A percentile compares a stretch with the other conserved stretches of the same genome.
Evolutionary conservation across 345 rosid genomes (phyloP).

Genomic region (Arabidopsis arenosa): DNA sequence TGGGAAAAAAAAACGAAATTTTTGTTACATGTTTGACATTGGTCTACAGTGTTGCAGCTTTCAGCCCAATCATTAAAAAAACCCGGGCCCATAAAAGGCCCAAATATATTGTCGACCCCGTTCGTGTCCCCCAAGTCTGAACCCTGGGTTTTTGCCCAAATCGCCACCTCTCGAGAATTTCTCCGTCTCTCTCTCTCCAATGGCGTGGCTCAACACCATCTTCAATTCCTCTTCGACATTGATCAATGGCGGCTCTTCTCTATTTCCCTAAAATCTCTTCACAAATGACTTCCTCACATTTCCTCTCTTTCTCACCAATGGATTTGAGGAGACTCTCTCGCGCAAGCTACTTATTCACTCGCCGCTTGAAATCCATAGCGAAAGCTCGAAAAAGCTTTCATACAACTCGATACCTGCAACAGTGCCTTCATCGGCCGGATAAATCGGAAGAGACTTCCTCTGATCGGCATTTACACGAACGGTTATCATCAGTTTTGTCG

Average conservation of each 20-base stretch:
- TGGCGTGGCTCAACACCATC: conserved; percentile 51
- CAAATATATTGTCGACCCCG: not conserved
- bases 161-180: conserved; percentile 38
- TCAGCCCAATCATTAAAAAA: not conserved
- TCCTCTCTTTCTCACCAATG: conserved; percentile 47
- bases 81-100: not conserved
- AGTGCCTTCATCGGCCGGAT: conserved; percentile 22
- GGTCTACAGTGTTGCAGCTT: not conserved
- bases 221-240: conserved; percentile 30
- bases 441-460: conserved; percentile 37
- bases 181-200: conserved; percentile 18
- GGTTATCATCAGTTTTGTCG: conserved; percentile 60
- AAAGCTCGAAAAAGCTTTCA: conserved; percentile 33
- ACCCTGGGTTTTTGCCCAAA: conserved; percentile 45
- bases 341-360: conserved; percentile 38
- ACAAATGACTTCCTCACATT: conserved; percentile 5
- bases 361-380: conserved; percentile 50
- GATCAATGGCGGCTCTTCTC: conserved; percentile 38
- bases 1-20: too few species aligned
- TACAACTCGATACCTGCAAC: conserved; percentile 34
- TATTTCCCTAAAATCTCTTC: conserved; percentile 31
- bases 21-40: not conserved
- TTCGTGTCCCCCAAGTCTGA: conserved; percentile 38
- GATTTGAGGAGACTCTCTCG: conserved; percentile 61
- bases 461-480: conserved; percentile 47